Evolutionary conservation across 345 rosid genomes (phyloP).

Genomic region (Syzygium jambos): DNA sequence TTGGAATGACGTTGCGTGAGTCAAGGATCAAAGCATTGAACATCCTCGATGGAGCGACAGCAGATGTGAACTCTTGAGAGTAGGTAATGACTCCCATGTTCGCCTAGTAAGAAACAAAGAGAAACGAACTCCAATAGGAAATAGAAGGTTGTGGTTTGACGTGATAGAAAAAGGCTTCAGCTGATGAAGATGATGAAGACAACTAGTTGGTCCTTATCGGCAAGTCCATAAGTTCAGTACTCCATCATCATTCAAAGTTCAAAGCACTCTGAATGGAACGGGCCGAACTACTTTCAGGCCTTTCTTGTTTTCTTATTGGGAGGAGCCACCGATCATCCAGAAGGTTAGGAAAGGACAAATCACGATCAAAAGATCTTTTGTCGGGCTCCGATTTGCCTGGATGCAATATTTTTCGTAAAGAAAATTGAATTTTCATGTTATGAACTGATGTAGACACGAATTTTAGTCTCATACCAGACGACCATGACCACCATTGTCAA

Average conservation of each 20-base stretch:
- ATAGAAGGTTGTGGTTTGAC: not conserved
- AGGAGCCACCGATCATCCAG: no score
- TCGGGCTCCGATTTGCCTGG: not conserved
- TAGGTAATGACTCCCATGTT: not conserved
- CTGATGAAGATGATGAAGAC: not conserved
- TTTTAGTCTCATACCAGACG: not conserved
- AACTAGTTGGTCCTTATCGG: not conserved
- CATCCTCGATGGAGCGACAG: not conserved
- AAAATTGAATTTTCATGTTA: not conserved
- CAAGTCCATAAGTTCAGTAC: no score
- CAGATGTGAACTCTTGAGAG: not conserved
- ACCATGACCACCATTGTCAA: not conserved
- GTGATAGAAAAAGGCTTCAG: not conserved
- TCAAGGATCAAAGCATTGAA: conserved; percentile 4
- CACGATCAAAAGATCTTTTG: not conserved
- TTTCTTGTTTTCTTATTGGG: no score
- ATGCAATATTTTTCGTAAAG: not conserved
- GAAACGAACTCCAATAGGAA: not conserved
- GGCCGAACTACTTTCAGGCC: no score
- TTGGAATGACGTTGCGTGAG: not conserved
- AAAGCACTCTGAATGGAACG: not conserved
- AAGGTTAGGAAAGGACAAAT: no score
- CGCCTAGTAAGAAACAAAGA: not conserved
- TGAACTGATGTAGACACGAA: not conserved
- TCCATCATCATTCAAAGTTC: not conserved